Base-by-base conservation (phyloP, 768 basidiomycete species). In the Leccinellum luteum region DNA sequence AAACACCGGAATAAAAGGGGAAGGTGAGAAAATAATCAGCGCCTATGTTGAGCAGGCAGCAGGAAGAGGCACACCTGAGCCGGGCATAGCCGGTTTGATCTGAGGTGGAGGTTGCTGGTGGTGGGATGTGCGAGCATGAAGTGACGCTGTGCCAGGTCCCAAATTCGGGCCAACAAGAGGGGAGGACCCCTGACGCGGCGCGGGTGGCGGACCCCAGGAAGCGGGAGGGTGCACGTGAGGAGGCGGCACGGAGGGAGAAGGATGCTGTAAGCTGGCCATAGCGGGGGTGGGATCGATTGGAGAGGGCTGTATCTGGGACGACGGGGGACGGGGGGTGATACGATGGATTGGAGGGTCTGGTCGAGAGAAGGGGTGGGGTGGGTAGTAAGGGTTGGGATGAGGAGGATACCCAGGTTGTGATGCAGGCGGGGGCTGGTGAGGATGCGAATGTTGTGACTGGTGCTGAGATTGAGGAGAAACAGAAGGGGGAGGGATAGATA, bases 201-300 rank as follows among this genome's bases (percentile, higher is more conserved):
- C 38, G 3, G 54, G 54, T 12, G 58, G 59, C 51, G 67, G 70
- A 73, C 70, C 70, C 70, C 70, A 73, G 66, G 72, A 5, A 61
- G 66, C 15, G 58, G 60, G 69, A 34, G 68, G 48, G 56, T 63
- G 71, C 69, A 70, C 68, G 69, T 70, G 69, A 66, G 69, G 64
- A 2, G 64, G 58, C 30, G 69, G 69, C n/a, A 59, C 62, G 35
- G 67, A 61, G 28, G 69, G 67, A 32, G 69, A 67, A 31, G 70
- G 70, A 53, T 73, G 70, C 13, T 71, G 70, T 3, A 71, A 31
- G 47, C 72, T 73, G 4, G 70, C 70, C 72, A 73, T 71, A 32
- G 70, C 68, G 14, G 71, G 67, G 8, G 63, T 68, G 30, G 63
- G 56, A 60, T 71, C 67, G 62, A 68, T 66, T 44, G 68, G 38